These are phyloP conservation scores for Cercospora brassicicola DNA, from an alignment of 2,329 filamentous ascomycete genomes.

Conservation along the genomic window DNA sequence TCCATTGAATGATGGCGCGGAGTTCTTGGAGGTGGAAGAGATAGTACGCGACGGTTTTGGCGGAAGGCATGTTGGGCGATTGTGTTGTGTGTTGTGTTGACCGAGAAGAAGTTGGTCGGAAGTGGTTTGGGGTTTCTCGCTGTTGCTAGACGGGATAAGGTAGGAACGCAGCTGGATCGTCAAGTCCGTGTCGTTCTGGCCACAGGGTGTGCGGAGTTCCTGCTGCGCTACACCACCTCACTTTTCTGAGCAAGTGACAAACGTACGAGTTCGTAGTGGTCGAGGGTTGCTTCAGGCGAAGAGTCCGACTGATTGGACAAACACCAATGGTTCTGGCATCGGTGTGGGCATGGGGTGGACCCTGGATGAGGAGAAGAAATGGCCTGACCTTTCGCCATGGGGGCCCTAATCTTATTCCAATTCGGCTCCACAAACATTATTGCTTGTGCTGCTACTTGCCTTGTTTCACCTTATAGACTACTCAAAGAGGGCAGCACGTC, in stretches of 20 bases:
- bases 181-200: background rate
- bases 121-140: background rate
- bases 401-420: background rate
- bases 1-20: slow-evolving; percentile 51
- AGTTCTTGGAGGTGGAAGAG: slow-evolving; percentile 39
- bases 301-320: background rate
- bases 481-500: background rate
- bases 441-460: background rate
- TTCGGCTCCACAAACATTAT: background rate
- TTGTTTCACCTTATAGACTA: background rate
- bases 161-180: background rate
- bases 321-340: background rate
- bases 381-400: slow-evolving; percentile 4
- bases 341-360: slow-evolving; percentile 2
- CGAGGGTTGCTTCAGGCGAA: background rate
- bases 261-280: background rate
- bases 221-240: background rate
- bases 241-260: background rate
- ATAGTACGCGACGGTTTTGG: slow-evolving; percentile 38
- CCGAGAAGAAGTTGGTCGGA: background rate
- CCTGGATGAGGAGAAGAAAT: slow-evolving; percentile 7
- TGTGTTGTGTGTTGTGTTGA: background rate
- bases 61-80: slow-evolving; percentile 36
- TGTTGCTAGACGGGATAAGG: background rate
- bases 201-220: background rate